Percentiles rank a stretch among this genome's conserved stretches.
Evolutionary conservation across 805 yeast species (phyloP).

Genomic region (Ogataea methanolica): DNA sequence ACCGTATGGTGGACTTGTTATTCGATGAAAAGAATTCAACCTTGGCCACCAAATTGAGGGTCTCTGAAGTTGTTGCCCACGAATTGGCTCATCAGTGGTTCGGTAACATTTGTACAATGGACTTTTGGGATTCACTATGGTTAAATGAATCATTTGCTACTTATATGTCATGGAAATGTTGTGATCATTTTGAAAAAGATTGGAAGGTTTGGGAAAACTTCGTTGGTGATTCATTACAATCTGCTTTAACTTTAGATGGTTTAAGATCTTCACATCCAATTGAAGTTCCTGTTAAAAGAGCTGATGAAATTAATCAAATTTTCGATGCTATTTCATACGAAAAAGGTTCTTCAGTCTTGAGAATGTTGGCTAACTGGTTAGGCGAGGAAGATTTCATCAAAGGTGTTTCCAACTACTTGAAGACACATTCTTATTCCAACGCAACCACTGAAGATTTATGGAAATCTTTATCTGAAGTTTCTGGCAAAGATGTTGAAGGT

Average conservation of each 20-base stretch:
- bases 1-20: slow-evolving; percentile 53
- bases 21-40: slow-evolving; percentile 45
- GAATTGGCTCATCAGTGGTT: slow-evolving; percentile 95
- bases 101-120: slow-evolving; percentile 86
- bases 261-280: slow-evolving; percentile 73
- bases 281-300: slow-evolving; percentile 79
- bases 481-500: slow-evolving; percentile 57
- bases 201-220: slow-evolving; percentile 75
- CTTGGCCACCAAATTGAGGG: slow-evolving; percentile 57
- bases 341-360: slow-evolving; percentile 74
- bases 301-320: slow-evolving; percentile 76
- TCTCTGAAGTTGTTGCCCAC: slow-evolving; percentile 79
- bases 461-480: slow-evolving; percentile 57
- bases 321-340: slow-evolving; percentile 80
- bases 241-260: slow-evolving; percentile 51
- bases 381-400: slow-evolving; percentile 66
- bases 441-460: slow-evolving; percentile 74
- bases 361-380: slow-evolving; percentile 70
- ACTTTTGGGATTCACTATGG: slow-evolving; percentile 94
- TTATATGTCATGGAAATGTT: slow-evolving; percentile 74
- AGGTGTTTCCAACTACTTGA: slow-evolving; percentile 70
- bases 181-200: slow-evolving; percentile 65
- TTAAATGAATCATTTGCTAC: slow-evolving; percentile 89
- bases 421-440: slow-evolving; percentile 59
- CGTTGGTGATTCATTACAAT: slow-evolving; percentile 50